A percentile compares a stretch with the other conserved stretches of the same genome.
phyloP scores from a whole-genome alignment of 139 green algal species.

The Coelastrella sp. region DNA sequence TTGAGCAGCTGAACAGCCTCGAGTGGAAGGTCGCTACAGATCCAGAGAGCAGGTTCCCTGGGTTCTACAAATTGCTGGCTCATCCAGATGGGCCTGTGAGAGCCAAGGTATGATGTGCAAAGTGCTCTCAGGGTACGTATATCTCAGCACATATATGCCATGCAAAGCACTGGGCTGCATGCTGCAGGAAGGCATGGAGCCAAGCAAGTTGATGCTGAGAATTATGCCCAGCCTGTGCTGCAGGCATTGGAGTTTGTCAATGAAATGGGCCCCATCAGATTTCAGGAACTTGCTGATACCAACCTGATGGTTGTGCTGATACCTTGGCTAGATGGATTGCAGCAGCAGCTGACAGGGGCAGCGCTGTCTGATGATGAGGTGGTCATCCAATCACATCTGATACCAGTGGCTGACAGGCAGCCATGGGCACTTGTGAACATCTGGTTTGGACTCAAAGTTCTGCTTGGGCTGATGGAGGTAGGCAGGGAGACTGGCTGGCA shows the following conservation, averaged over 20 bases:
- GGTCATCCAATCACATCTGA: not conserved
- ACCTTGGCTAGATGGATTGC: not conserved
- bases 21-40: conserved; percentile 6
- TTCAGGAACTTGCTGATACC: not conserved
- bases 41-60: not conserved
- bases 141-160: not conserved
- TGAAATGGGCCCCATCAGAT: not conserved
- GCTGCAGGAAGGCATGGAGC: not conserved
- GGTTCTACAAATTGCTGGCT: conserved; percentile 28
- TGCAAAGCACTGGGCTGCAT: not conserved
- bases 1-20: not conserved
- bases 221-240: no score
- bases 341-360: not conserved
- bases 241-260: conserved; percentile 7
- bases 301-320: conserved; percentile 2
- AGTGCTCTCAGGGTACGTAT: not conserved
- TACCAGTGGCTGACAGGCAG: not conserved
- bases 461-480: conserved; percentile 45
- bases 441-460: conserved; percentile 12
- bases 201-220: not conserved
- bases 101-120: not conserved
- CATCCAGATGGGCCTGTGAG: conserved; percentile 13
- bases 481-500: not conserved
- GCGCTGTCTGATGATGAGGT: not conserved
- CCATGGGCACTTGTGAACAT: not conserved